Evolutionary conservation across 371 early-diverging fungal genomes (phyloP).

Genomic region (Batrachochytrium dendrobatidis): DNA sequence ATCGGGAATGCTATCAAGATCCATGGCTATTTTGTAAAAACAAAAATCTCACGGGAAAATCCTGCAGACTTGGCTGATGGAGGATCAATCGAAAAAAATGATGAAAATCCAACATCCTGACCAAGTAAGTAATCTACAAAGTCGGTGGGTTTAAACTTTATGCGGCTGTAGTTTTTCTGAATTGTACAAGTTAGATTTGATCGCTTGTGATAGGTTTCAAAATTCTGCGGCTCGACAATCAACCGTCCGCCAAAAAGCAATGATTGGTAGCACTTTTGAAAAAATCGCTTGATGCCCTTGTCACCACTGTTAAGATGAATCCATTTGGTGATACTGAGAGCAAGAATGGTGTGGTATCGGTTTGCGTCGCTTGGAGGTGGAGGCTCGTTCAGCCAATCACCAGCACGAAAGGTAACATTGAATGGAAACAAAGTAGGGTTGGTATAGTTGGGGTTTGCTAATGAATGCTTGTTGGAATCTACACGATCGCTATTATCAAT

Average conservation of each 20-base stretch:
- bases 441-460: slow-evolving; percentile 5
- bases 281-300: slow-evolving; percentile 61
- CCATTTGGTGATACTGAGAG: slow-evolving; percentile 72
- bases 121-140: slow-evolving; percentile 29
- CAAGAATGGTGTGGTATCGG: slow-evolving; percentile 34
- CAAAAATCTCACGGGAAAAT: neutral
- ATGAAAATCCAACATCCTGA: neutral
- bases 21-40: neutral
- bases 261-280: slow-evolving; percentile 50
- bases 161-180: slow-evolving; percentile 22
- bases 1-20: too few species aligned
- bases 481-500: too few species aligned
- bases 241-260: slow-evolving; percentile 57
- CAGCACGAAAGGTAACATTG: slow-evolving; percentile 52
- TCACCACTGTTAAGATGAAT: slow-evolving; percentile 76
- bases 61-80: neutral
- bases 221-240: slow-evolving; percentile 68
- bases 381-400: slow-evolving; percentile 46
- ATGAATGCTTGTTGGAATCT: too few species aligned
- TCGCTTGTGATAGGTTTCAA: slow-evolving; percentile 44
- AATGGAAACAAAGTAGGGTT: slow-evolving; percentile 49
- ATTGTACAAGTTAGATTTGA: slow-evolving; percentile 35
- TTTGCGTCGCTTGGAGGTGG: slow-evolving; percentile 11
- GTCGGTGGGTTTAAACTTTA: slow-evolving; percentile 32
- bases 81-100: neutral